Evolutionary conservation across 352 stramenopile species (phyloP).

Genomic region (Pythium apleroticum): DNA sequence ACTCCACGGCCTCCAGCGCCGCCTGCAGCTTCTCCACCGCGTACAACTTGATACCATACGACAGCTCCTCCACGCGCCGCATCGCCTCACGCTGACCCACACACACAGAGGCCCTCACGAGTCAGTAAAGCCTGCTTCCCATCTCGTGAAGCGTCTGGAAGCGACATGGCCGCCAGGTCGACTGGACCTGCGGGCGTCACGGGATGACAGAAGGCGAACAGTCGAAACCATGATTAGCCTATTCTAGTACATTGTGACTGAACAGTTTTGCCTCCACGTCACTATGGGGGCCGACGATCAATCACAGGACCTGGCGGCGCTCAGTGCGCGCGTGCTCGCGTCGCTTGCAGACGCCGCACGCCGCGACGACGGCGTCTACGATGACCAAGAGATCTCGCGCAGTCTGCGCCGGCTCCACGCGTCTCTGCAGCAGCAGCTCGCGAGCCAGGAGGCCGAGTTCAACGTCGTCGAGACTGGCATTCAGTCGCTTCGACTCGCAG

Average conservation of each 20-base stretch:
- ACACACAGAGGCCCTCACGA: background rate
- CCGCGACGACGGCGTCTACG: slow-evolving; percentile 2
- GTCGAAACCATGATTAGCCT: too few species aligned
- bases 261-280: background rate
- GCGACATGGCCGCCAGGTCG: too few species aligned
- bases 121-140: too few species aligned
- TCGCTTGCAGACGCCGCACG: slow-evolving; percentile 5
- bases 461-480: slow-evolving; percentile 9
- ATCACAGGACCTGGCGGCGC: slow-evolving; percentile 2
- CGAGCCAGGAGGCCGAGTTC: slow-evolving; percentile 14
- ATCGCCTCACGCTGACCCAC: slow-evolving; percentile 39
- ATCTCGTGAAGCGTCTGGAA: too few species aligned
- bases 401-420: slow-evolving; percentile 22
- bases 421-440: slow-evolving; percentile 16
- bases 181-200: too few species aligned
- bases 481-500: background rate
- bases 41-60: slow-evolving; percentile 45
- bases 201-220: too few species aligned
- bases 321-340: slow-evolving; percentile 21
- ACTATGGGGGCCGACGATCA: slow-evolving; percentile 9
- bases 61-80: slow-evolving; percentile 45
- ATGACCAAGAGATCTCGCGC: slow-evolving; percentile 23
- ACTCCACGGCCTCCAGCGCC: slow-evolving; percentile 43
- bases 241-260: background rate
- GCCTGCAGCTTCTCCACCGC: slow-evolving; percentile 54